Percentiles rank a stretch among this genome's conserved stretches.
These are phyloP conservation scores for Tuber magnatum DNA, from an alignment of 495 filamentous ascomycete genomes.

Conservation along the genomic window DNA sequence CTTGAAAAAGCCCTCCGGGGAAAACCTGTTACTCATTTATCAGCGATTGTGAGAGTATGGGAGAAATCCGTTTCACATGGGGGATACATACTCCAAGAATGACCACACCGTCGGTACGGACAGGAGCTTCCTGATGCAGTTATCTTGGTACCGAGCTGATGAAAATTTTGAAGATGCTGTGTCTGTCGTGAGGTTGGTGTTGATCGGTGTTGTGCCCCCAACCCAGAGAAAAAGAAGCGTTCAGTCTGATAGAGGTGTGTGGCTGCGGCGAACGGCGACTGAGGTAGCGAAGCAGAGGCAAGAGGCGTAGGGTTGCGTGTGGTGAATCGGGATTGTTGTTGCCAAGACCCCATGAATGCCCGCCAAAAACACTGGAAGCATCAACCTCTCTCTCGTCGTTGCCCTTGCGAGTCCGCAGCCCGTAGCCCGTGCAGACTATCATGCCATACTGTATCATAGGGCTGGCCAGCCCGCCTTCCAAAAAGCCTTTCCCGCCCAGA, in stretches of 20 bases:
- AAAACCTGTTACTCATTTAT: background rate
- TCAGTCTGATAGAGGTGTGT: conserved; percentile 1
- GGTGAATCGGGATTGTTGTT: conserved; percentile 1
- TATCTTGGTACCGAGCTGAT: background rate
- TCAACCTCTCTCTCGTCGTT: background rate
- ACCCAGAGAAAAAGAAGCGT: background rate
- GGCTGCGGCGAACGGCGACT: conserved; percentile 1
- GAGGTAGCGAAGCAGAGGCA: background rate
- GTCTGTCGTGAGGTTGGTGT: background rate
- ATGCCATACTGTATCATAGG: background rate
- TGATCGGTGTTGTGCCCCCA: background rate
- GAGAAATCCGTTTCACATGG: background rate
- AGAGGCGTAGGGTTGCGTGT: conserved; percentile 2
- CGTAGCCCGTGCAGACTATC: background rate
- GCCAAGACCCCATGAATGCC: background rate
- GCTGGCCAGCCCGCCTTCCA: background rate
- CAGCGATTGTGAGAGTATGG: background rate
- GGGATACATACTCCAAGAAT: background rate
- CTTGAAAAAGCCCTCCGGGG: background rate
- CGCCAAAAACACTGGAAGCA: background rate
- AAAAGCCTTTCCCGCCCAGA: background rate
- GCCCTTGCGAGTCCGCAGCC: background rate
- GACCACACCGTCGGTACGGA: background rate
- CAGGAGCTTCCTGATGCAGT: background rate
- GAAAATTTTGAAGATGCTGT: background rate